Evolutionary conservation across 1,284 basidiomycete species (phyloP), one percentile per base, ranked within the genome.

Genomic region (Cryptococcus sp.): DNA sequence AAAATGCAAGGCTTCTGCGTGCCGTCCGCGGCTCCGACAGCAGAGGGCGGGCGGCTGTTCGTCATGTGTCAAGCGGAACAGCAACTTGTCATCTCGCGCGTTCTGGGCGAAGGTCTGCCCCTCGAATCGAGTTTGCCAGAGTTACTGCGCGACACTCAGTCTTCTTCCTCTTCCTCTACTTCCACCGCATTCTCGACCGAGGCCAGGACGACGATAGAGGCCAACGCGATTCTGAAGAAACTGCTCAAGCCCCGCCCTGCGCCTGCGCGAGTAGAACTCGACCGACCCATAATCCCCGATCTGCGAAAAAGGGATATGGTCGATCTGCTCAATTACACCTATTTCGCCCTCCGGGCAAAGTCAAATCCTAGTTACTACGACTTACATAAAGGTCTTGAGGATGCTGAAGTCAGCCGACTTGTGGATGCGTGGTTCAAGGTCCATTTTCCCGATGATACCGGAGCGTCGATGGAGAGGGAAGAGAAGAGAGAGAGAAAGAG

Each of bases 341-440:
- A 89, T 78, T 82, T 96, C 35, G 83, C 86, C 7, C 82, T 84
- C 50, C 84, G 94, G 61, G 76, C 92, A 53, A 81, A 80, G 56
- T 85, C 82, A 62, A 99, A 99, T 77, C 93, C 95, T 13, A 84
- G 85, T 1, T 98, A 90, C 80, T 99, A 99, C 74, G 88, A 87
- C 58, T 81, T 85, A 6, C 59, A 73, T 64, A 57, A 77, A 70
- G 53, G 76, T 48, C 44, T 72, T 57, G 59, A 80, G 80, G 83
- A 82, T 54, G 83, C 87, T 58, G 82, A 80, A 46, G 75, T 93
- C 31, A 91, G 89, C 15, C 81, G 86, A 44, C 79, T 91, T 39
- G 85, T 87, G n/a, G 91, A 94, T 55, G 60, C 48, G 41, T 78
- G 70, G 67, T 71, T 74, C 57, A 60, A 65, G 25, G 51, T 47